A percentile compares a stretch with the other conserved stretches of the same genome.
These are phyloP conservation scores for Pythium folliculosum DNA, from an alignment of 352 stramenopile species.

Conservation along the genomic window DNA sequence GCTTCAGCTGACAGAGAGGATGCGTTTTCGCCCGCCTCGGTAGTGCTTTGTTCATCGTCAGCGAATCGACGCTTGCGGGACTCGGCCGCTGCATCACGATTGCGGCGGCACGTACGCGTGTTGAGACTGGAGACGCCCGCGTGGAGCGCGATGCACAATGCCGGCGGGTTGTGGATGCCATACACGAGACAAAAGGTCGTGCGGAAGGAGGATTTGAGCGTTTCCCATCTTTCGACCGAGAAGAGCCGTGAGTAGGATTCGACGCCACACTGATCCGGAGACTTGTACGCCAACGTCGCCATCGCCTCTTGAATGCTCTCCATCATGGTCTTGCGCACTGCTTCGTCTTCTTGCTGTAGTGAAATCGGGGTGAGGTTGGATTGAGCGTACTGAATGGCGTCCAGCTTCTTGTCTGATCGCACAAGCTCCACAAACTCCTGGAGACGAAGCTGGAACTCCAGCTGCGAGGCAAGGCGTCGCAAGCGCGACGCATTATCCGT, in stretches of 20 bases:
- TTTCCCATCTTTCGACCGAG: constrained; percentile 54
- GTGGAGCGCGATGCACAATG: constrained; percentile 65
- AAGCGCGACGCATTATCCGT: constrained; percentile 69
- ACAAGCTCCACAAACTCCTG: constrained; percentile 84
- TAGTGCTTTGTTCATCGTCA: not conserved
- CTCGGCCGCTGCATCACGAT: constrained; percentile 39
- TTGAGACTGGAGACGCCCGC: constrained; percentile 75
- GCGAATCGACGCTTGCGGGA: constrained; percentile 22
- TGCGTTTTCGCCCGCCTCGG: constrained; percentile 11
- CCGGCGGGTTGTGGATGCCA: constrained; percentile 64
- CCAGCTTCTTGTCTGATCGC: constrained; percentile 64
- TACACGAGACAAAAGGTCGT: constrained; percentile 71
- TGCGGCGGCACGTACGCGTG: constrained; percentile 66
- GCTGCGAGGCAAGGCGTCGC: constrained; percentile 59
- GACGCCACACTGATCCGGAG: constrained; percentile 59
- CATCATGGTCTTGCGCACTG: constrained; percentile 53
- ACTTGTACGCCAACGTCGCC: constrained; percentile 72
- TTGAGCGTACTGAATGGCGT: constrained; percentile 74
- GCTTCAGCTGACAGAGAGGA: constrained; percentile 8
- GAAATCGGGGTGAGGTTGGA: constrained; percentile 60
- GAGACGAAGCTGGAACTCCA: constrained; percentile 76
- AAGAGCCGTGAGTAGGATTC: constrained; percentile 69
- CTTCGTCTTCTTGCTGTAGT: constrained; percentile 62
- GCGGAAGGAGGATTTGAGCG: constrained; percentile 58
- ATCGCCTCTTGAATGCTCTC: constrained; percentile 69